Base-by-base conservation (phyloP, 306 rosid species). In the Morella rubra region DNA sequence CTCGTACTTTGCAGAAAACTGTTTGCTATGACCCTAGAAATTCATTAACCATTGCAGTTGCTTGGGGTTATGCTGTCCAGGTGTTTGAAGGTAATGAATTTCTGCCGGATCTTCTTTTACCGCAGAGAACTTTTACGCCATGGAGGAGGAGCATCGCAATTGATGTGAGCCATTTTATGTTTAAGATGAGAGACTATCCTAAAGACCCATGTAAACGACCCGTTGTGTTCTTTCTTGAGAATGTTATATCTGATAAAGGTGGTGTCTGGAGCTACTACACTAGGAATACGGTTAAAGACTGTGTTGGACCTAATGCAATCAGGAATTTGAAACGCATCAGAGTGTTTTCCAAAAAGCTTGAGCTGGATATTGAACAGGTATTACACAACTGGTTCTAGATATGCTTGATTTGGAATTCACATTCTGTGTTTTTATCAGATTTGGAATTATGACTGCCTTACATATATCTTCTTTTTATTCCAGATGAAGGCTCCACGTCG, bases 401-500 rank as follows among this genome's bases (percentile, higher is more conserved):
- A 47, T 50, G 10, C 41, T 60, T 73, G 8, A 13, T 80, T 72
- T 70, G 42, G 20, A 73, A 61, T 62, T 62, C 27, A 2, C 70
- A 32, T 8, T 19, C 27, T 58, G 53, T 19, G 54, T 68, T 53
- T 81, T 55, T 71, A 79, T 82, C 83, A 62, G 44, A 13, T 69
- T 73, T 67, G 52, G 6, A 74, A 70, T 81, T 54, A 2, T 41
- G 59, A 32, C 49, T 69, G 62, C 69, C 54, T 74, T 81, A 64
- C 68, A 16, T 47, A 56, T 61, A 22, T 68, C 24, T 74, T 16
- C 58, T 65, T 18, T 79, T 64, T 65, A 55, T 54, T 77, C 56
- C 89, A 91, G 97, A 86, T 89, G 86, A 90, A 89, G 86, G 93
- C 98, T 50, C 92, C 85, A 14, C 95, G 91, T 16, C 91, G 98